Conservation (phyloP, 345 rosid species). For the Gossypium ekmanianum region DNA sequence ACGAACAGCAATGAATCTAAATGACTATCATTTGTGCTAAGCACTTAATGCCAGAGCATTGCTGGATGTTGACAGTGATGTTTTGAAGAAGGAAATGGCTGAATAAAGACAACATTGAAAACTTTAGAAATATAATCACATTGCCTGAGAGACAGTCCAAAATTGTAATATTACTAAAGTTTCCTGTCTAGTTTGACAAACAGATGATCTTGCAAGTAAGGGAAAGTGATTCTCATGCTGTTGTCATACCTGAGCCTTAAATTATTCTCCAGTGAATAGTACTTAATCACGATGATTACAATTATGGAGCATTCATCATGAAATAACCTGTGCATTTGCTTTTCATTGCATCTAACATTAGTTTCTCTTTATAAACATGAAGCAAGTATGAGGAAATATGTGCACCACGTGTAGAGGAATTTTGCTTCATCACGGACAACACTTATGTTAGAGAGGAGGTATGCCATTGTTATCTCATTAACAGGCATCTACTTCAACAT, state of each 20-base stretch:
- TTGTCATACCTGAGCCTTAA: background rate
- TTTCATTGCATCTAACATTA: constrained; percentile 10
- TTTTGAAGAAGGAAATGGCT: background rate
- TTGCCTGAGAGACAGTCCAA: background rate
- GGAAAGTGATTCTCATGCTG: too few relatives aligned
- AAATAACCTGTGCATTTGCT: constrained; percentile 14
- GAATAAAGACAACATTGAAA: background rate
- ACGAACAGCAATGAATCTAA: background rate
- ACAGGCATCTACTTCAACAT: background rate
- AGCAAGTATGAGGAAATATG: constrained; percentile 91
- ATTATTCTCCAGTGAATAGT: background rate
- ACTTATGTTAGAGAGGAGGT: constrained; percentile 76
- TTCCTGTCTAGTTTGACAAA: background rate
- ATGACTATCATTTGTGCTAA: background rate
- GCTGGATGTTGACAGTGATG: background rate
- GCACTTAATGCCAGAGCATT: background rate
- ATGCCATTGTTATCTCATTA: constrained; percentile 15
- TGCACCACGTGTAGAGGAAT: constrained; percentile 81
- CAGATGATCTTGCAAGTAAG: background rate
- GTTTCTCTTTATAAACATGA: constrained; percentile 14
- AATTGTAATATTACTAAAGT: background rate
- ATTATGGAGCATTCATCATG: background rate
- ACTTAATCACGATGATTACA: background rate
- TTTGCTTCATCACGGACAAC: constrained; percentile 90
- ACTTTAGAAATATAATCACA: background rate